These are phyloP conservation scores for Solanum pennellii DNA, from an alignment of 257 asterid species.

Conservation along the genomic window DNA sequence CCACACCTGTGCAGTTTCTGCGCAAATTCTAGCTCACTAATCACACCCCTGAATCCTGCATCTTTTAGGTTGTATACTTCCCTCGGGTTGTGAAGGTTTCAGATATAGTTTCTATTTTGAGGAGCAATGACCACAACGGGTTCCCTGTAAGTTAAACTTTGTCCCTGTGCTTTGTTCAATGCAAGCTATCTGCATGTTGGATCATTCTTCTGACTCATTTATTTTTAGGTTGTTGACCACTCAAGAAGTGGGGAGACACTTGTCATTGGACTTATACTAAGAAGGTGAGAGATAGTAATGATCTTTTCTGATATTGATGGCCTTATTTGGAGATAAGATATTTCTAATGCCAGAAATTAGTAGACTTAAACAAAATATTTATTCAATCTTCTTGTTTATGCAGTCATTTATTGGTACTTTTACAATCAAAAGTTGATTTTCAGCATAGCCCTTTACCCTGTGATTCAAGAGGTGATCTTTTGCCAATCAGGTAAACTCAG, in stretches of 20 bases:
- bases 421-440: conserved; percentile 93
- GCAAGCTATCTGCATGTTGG: not conserved
- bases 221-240: conserved; percentile 78
- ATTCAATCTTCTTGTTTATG: conserved; percentile 6
- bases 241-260: conserved; percentile 83
- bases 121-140: conserved; percentile 87
- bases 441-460: conserved; percentile 84
- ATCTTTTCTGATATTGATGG: not conserved
- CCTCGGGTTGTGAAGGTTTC: conserved; percentile 88
- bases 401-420: conserved; percentile 92
- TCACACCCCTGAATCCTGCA: not conserved
- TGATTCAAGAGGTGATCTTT: conserved; percentile 62
- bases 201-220: conserved; percentile 1
- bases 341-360: not conserved
- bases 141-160: conserved; percentile 65
- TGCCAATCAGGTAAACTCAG: conserved; percentile 59
- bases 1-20: not conserved
- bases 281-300: conserved; percentile 49
- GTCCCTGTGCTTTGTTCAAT: not conserved
- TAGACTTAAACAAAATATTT: not conserved
- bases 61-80: conserved; percentile 71
- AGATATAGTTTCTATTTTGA: conserved; percentile 74
- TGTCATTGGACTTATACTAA: conserved; percentile 80
- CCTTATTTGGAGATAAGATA: not conserved
- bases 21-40: conserved; percentile 4